A percentile compares a stretch with the other conserved stretches of the same genome.
Evolutionary conservation across 371 early-diverging fungal species (phyloP).

Genomic region (Massospora cicadina): DNA sequence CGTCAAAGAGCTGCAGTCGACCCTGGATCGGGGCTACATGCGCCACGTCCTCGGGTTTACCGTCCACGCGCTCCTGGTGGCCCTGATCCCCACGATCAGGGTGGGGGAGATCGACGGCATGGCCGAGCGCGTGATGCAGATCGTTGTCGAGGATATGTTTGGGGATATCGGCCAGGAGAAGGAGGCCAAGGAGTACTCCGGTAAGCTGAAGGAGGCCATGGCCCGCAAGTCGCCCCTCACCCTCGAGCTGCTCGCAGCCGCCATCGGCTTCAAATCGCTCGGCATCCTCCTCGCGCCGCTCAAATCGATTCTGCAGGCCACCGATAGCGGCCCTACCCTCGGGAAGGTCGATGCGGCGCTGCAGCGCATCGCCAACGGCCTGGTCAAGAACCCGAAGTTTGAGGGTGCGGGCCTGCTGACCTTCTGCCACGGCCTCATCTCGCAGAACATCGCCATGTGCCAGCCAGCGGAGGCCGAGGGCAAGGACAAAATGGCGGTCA

Average conservation of each 20-base stretch:
- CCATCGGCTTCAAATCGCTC: slow-evolving; percentile 43
- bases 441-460: slow-evolving; percentile 52
- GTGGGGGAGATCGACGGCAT: slow-evolving; percentile 69
- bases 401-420: slow-evolving; percentile 43
- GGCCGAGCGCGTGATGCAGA: slow-evolving; percentile 37
- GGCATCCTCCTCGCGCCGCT: slow-evolving; percentile 54
- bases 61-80: slow-evolving; percentile 52
- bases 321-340: slow-evolving; percentile 52
- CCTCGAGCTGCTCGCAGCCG: slow-evolving; percentile 51
- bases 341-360: slow-evolving; percentile 63
- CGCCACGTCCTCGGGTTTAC: slow-evolving; percentile 86
- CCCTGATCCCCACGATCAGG: slow-evolving; percentile 33
- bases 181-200: slow-evolving; percentile 69
- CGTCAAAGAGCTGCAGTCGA: slow-evolving; percentile 59
- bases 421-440: slow-evolving; percentile 64
- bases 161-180: slow-evolving; percentile 76
- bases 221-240: slow-evolving; percentile 59
- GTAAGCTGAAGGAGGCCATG: slow-evolving; percentile 78
- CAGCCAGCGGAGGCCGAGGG: slow-evolving; percentile 14
- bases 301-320: slow-evolving; percentile 70
- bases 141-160: slow-evolving; percentile 78
- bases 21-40: slow-evolving; percentile 71
- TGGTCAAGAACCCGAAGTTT: slow-evolving; percentile 55
- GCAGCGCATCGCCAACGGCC: slow-evolving; percentile 48
- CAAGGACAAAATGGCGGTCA: slow-evolving; percentile 27